Evolutionary conservation across 2,329 filamentous ascomycete species (phyloP), one percentile per base, ranked within the genome.

Genomic region (Aspergillus sp.): DNA sequence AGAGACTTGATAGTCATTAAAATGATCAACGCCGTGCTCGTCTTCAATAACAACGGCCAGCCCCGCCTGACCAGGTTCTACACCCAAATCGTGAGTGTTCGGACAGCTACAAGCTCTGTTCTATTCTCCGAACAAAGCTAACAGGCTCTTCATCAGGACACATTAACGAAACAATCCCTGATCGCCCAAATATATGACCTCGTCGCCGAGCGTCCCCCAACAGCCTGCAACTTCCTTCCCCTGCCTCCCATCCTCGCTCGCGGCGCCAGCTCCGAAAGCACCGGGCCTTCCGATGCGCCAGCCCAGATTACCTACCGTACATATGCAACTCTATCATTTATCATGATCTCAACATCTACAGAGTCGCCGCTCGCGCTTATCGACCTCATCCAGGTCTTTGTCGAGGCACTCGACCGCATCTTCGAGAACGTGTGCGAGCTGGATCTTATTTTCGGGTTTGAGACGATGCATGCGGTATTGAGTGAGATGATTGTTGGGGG

Each of bases 361-460:
- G 95, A 99, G 76, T 96, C 91, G 1, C 95, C 95, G 0, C 88
- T 99, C 3, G 95, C 95, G 1, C 83, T 99, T 22, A 92, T 99
- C 61, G 95, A 99, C 75, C 80, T 99, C 54, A 98, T 99, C 64
- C 95, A 99, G 76, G 95, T 99, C 59, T 99, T 97, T 69, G 95
- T 99, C 62, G 95, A 99, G 76, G 88, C 93, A 1, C 84, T 99
- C 36, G 95, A 99, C 74, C 87, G 91, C 63, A 82, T 99, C 41
- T 99, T 99, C 72, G 95, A 98, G 78, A 97, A 99, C 73, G 95
- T 99, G 9, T 99, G 95, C 82, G 95, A 99, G 80, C 81, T 99
- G 55, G 93, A 99, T 75, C 83, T 99, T 66, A 99, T 99, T 74
- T 99, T 99, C 80, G 98, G 98, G 73, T 99, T 96, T 68, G 95